Evolutionary conservation across 202 grass and related monocot species (phyloP).

Genomic region (Panicum virgatum): DNA sequence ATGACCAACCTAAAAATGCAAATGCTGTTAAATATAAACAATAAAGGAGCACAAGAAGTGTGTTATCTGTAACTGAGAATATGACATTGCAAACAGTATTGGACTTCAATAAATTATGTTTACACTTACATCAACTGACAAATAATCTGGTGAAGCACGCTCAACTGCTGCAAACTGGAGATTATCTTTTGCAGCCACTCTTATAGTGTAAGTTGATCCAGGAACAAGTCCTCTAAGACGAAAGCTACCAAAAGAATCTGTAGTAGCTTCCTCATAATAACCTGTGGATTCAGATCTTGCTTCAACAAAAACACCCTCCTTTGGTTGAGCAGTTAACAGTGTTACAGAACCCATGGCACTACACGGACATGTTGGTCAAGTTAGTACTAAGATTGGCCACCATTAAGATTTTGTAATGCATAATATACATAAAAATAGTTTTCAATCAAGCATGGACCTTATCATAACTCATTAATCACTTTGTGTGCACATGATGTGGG

Average conservation of each 20-base stretch:
- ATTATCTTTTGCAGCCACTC: conserved; percentile 72
- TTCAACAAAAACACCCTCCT: conserved; percentile 89
- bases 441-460: neutral
- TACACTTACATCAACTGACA: conserved; percentile 66
- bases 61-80: conserved; percentile 5
- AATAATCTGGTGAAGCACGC: conserved; percentile 73
- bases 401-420: conserved; percentile 12
- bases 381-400: conserved; percentile 29
- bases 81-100: conserved; percentile 33
- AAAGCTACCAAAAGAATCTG: conserved; percentile 81
- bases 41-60: conserved; percentile 20
- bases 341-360: conserved; percentile 96
- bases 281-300: conserved; percentile 89
- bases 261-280: conserved; percentile 93
- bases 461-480: conserved; percentile 16
- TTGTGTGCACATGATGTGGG: neutral
- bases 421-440: conserved; percentile 18
- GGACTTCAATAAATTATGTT: conserved; percentile 1
- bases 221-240: conserved; percentile 91
- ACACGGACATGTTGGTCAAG: conserved; percentile 41
- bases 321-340: conserved; percentile 85
- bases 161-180: conserved; percentile 62
- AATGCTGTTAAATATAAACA: conserved; percentile 21
- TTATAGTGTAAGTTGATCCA: conserved; percentile 81
- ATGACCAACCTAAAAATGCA: conserved; percentile 60